A percentile compares a stretch with the other conserved stretches of the same genome.
Conservation (phyloP, 2,329 filamentous ascomycete genomes). For the Xylariaceae sp. region DNA sequence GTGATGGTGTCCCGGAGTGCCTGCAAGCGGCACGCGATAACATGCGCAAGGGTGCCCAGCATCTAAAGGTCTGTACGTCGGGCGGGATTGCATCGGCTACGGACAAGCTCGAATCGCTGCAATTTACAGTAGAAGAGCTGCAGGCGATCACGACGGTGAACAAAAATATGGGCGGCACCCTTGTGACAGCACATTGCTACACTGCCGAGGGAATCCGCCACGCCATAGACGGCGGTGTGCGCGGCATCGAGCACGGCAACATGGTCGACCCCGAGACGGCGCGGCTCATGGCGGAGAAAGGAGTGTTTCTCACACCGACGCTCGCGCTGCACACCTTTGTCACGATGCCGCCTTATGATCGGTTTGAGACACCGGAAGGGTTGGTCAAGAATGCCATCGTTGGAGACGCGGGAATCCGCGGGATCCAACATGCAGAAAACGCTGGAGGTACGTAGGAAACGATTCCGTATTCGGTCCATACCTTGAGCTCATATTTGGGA, state of each 20-base stretch:
- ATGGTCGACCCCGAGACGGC: not conserved
- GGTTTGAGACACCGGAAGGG: not conserved
- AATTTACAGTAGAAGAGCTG: not conserved
- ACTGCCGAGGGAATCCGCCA: not conserved
- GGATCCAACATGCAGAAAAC: not conserved
- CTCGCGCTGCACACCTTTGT: not conserved
- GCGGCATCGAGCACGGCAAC: not conserved
- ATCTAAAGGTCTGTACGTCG: not conserved
- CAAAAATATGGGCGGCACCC: not conserved
- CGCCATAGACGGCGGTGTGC: not conserved
- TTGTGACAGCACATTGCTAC: not conserved
- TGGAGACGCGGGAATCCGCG: not conserved
- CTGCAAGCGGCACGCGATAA: not conserved
- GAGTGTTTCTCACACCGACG: not conserved
- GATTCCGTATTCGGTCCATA: no score
- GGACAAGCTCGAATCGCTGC: not conserved
- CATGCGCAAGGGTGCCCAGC: not conserved
- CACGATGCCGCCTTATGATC: not conserved
- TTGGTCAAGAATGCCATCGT: not conserved
- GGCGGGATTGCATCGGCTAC: not conserved
- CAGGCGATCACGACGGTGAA: not conserved
- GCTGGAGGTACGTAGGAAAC: no score
- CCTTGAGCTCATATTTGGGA: no score
- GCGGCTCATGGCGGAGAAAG: not conserved
- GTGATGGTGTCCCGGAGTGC: not conserved